Conservation (phyloP, 1,284 basidiomycete genomes). For the Irpex sp. region DNA sequence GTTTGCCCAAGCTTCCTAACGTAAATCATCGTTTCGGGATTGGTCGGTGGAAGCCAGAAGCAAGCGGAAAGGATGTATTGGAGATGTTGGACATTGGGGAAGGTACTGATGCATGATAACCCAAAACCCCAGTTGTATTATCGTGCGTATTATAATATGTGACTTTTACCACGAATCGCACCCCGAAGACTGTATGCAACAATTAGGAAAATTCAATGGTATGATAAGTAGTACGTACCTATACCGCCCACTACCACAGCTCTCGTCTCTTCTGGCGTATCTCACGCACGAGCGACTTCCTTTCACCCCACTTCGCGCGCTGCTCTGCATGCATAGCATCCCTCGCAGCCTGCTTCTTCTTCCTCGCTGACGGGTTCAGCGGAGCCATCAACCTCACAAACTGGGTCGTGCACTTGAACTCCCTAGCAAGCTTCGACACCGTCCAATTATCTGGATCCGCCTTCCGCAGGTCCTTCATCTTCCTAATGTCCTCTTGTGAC, state of each 20-base stretch:
- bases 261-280: slow-evolving; percentile 33
- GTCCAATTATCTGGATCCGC: slow-evolving; percentile 32
- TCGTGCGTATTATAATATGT: neutral
- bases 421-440: slow-evolving; percentile 29
- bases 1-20: slow-evolving; percentile 71
- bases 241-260: slow-evolving; percentile 28
- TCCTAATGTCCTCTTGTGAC: slow-evolving; percentile 48
- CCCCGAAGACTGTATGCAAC: neutral
- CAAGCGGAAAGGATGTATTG: slow-evolving; percentile 7
- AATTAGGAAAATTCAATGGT: neutral
- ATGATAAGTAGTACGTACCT: neutral
- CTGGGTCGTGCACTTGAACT: slow-evolving; percentile 33
- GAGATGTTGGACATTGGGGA: slow-evolving; percentile 33
- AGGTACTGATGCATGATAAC: slow-evolving; percentile 37
- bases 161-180: neutral
- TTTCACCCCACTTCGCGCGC: slow-evolving; percentile 34
- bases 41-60: slow-evolving; percentile 42
- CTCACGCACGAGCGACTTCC: slow-evolving; percentile 28
- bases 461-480: slow-evolving; percentile 53
- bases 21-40: slow-evolving; percentile 85
- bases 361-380: slow-evolving; percentile 22
- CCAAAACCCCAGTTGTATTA: neutral
- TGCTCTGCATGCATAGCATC: slow-evolving; percentile 27
- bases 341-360: slow-evolving; percentile 23
- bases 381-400: slow-evolving; percentile 33